Evolutionary conservation across 1,284 basidiomycete genomes (phyloP).

Genomic region (Tilletia caries): DNA sequence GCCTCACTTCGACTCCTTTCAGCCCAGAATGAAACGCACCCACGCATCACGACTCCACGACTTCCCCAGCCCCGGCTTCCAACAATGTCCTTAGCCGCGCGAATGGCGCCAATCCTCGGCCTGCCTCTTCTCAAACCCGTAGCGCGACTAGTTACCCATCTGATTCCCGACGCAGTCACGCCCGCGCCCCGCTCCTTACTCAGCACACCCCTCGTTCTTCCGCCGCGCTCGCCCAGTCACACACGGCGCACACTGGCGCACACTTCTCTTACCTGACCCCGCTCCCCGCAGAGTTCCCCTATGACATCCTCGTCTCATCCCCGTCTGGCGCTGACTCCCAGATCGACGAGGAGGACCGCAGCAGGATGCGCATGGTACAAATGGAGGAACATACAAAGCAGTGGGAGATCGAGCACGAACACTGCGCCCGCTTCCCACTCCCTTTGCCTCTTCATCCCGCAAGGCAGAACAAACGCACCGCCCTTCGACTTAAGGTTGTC

Average conservation of each 20-base stretch:
- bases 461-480: slow-evolving; percentile 25
- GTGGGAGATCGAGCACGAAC: slow-evolving; percentile 17
- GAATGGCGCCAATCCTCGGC: slow-evolving; percentile 29
- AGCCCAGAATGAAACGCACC: no score
- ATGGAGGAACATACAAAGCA: neutral
- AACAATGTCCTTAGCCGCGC: neutral
- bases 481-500: no score
- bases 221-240: slow-evolving; percentile 68
- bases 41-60: no score
- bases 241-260: slow-evolving; percentile 60
- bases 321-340: slow-evolving; percentile 22
- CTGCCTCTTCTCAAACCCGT: slow-evolving; percentile 66
- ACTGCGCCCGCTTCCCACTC: neutral
- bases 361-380: neutral
- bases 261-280: slow-evolving; percentile 83
- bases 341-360: slow-evolving; percentile 27
- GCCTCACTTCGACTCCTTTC: no score
- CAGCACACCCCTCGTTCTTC: slow-evolving; percentile 53
- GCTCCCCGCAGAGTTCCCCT: slow-evolving; percentile 79
- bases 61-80: no score
- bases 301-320: slow-evolving; percentile 61
- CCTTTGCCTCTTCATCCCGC: slow-evolving; percentile 16
- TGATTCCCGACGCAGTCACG: slow-evolving; percentile 67
- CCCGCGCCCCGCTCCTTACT: slow-evolving; percentile 60
- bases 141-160: slow-evolving; percentile 65